Evolutionary conservation across 2,329 filamentous ascomycete genomes (phyloP).

Genomic region (Microdochium bolleyi): DNA sequence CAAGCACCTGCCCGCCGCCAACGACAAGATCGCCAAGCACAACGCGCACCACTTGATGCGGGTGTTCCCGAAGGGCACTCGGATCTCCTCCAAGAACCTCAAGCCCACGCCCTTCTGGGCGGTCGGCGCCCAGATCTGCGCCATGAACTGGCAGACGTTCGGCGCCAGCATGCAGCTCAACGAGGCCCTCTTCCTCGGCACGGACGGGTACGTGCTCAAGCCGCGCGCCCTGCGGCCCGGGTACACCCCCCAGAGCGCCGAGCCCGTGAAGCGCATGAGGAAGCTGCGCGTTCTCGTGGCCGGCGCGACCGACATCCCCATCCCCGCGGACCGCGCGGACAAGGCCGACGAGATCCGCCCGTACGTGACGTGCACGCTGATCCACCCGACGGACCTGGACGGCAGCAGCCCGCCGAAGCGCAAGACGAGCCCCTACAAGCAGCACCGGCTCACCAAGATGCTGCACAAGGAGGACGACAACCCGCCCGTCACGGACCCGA

Average conservation of each 20-base stretch:
- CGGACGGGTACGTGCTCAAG: constrained; percentile 59
- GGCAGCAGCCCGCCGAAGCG: constrained; percentile 42
- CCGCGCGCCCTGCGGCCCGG: constrained; percentile 49
- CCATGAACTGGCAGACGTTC: constrained; percentile 64
- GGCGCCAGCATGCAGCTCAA: constrained; percentile 60
- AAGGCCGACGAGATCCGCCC: constrained; percentile 48
- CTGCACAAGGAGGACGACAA: constrained; percentile 51
- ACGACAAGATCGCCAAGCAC: constrained; percentile 45
- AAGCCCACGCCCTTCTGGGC: constrained; percentile 58
- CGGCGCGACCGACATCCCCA: constrained; percentile 53
- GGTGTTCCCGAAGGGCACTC: constrained; percentile 61
- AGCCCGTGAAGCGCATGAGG: constrained; percentile 29
- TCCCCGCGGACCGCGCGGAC: constrained; percentile 32
- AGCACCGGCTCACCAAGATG: constrained; percentile 49
- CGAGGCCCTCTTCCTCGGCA: constrained; percentile 58
- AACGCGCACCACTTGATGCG: constrained; percentile 62
- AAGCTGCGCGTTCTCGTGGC: constrained; percentile 50
- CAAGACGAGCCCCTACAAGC: constrained; percentile 54
- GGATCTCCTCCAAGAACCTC: constrained; percentile 59
- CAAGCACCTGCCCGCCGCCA: constrained; percentile 37
- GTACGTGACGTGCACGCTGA: constrained; percentile 57
- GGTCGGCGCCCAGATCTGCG: constrained; percentile 60
- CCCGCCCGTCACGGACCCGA: constrained; percentile 48
- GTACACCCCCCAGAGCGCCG: constrained; percentile 40
- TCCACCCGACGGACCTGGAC: constrained; percentile 45